These are phyloP conservation scores for Adansonia grandidieri DNA, from an alignment of 441 rosid genomes.

Conservation along the genomic window DNA sequence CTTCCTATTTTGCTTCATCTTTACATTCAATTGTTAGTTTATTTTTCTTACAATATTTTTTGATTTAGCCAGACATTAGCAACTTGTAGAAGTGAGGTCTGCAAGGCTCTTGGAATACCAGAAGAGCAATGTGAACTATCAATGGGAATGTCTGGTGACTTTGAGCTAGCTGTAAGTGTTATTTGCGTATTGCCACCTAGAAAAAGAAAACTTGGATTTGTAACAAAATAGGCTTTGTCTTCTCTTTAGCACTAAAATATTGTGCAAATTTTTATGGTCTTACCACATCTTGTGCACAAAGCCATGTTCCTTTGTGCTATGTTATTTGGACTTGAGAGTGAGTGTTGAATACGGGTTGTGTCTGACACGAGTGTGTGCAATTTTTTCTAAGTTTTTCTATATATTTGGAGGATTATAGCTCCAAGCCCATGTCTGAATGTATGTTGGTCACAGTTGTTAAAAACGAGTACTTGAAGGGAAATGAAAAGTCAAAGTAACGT, in stretches of 20 bases:
- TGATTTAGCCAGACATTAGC: slow-evolving; percentile 62
- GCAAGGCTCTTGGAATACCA: slow-evolving; percentile 72
- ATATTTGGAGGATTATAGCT: not conserved
- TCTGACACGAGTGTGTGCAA: not conserved
- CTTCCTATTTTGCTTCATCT: slow-evolving; percentile 2
- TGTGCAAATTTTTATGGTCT: not conserved
- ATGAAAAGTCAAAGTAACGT: not conserved
- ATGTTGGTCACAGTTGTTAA: not conserved
- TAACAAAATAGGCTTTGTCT: not conserved
- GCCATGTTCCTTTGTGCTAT: not conserved
- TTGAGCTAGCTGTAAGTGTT: slow-evolving; percentile 83
- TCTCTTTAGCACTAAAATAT: not conserved
- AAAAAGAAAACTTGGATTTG: not conserved
- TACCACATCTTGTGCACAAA: not conserved
- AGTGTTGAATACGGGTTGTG: not conserved
- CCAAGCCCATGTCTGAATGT: not conserved
- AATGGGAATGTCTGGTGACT: slow-evolving; percentile 98
- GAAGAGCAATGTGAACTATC: slow-evolving; percentile 93
- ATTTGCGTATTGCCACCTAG: not conserved
- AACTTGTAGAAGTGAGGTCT: slow-evolving; percentile 88
- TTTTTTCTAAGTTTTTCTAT: not conserved
- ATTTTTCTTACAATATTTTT: slow-evolving; percentile 25
- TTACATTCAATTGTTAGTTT: not conserved
- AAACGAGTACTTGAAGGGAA: not conserved
- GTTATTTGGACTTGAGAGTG: not conserved